phyloP scores from a whole-genome alignment of 1,139 yeast species.

The Yarrowia galli region DNA sequence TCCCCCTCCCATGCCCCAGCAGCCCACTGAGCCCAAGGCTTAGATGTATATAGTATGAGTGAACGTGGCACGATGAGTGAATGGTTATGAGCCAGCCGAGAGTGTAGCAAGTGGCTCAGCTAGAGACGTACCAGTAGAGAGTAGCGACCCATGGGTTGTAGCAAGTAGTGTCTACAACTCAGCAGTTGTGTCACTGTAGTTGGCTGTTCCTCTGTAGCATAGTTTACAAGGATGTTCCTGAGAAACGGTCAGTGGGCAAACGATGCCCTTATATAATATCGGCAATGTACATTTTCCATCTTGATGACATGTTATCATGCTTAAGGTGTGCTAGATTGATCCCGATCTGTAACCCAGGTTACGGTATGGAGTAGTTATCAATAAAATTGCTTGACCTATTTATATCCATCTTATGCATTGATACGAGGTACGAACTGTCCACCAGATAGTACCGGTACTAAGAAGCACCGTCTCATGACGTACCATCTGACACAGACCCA shows the following conservation, averaged over 20 bases:
- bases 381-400: neutral
- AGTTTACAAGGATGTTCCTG: too few species aligned
- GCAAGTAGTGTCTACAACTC: too few species aligned
- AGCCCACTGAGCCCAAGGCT: constrained; percentile 32
- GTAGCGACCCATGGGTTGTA: too few species aligned
- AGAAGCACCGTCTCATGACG: too few species aligned
- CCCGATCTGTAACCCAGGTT: neutral
- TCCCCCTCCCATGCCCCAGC: constrained; percentile 18
- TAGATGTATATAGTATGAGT: constrained; percentile 33
- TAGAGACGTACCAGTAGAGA: too few species aligned
- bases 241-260: too few species aligned
- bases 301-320: neutral
- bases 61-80: constrained; percentile 14
- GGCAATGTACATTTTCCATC: neutral
- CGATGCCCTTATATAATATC: neutral
- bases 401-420: neutral
- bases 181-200: too few species aligned
- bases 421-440: neutral
- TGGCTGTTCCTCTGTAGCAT: too few species aligned
- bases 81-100: neutral
- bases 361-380: neutral
- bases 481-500: too few species aligned
- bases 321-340: neutral
- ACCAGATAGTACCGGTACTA: too few species aligned
- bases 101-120: neutral